Conservation (phyloP, 352 stramenopile species). For the Pythium dissimile region DNA sequence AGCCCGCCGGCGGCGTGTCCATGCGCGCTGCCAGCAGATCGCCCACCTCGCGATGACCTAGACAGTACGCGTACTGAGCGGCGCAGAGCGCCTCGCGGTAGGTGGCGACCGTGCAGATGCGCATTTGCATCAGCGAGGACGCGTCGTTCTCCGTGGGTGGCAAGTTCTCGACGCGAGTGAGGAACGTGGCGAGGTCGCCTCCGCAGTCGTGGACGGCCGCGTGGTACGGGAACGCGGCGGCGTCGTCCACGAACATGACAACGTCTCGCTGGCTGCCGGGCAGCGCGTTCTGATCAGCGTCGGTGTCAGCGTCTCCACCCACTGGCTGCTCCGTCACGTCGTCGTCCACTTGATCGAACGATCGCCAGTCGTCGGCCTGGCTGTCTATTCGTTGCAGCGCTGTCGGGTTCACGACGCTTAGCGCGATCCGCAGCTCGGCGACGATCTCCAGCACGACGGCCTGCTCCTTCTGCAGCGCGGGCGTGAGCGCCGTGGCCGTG, state of each 20-base stretch:
- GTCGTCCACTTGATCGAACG: neutral
- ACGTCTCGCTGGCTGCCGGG: constrained; percentile 1
- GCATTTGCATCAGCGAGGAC: constrained; percentile 9
- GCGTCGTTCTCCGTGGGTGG: neutral
- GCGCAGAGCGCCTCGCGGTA: neutral
- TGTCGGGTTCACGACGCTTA: neutral
- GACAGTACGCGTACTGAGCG: constrained; percentile 23
- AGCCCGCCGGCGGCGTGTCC: neutral
- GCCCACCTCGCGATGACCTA: constrained; percentile 10
- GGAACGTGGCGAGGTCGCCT: constrained; percentile 7
- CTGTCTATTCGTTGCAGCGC: neutral
- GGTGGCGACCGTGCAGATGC: neutral
- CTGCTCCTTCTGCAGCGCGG: constrained; percentile 1
- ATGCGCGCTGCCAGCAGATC: constrained; percentile 12
- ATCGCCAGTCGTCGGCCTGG: neutral
- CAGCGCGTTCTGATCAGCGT: neutral
- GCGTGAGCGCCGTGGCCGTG: neutral
- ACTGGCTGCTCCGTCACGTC: neutral
- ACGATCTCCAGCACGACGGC: constrained; percentile 5
- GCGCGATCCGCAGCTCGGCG: constrained; percentile 4
- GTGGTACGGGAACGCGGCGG: constrained; percentile 21
- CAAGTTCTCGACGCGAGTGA: neutral
- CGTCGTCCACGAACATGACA: constrained; percentile 18
- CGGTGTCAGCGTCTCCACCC: neutral
- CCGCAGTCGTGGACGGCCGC: constrained; percentile 4